These are phyloP conservation scores for Exophiala sp. DNA, from an alignment of 2,329 filamentous ascomycete genomes.

Conservation along the genomic window DNA sequence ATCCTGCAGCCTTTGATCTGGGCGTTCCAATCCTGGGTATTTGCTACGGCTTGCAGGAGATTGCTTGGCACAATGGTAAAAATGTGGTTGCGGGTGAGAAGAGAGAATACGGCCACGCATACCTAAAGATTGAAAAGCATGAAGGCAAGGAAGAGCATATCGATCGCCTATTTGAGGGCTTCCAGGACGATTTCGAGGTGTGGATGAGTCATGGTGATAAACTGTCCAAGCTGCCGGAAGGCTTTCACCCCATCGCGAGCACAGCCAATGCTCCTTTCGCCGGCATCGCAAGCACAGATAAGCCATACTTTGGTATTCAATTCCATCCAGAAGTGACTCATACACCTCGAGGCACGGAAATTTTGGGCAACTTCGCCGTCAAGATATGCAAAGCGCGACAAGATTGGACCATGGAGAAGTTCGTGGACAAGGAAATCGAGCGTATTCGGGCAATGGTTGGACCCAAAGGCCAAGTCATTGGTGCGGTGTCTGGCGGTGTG, in stretches of 20 bases:
- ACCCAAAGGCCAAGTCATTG: conserved; percentile 74
- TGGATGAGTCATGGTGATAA: conserved; percentile 94
- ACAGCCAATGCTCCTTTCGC: conserved; percentile 76
- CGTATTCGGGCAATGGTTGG: conserved; percentile 81
- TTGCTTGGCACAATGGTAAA: conserved; percentile 66
- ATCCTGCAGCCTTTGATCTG: conserved; percentile 76
- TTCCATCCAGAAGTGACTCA: conserved; percentile 86
- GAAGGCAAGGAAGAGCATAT: conserved; percentile 58
- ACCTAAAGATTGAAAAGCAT: conserved; percentile 59
- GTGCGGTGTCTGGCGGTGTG: conserved; percentile 77
- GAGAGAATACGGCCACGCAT: conserved; percentile 69
- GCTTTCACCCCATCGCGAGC: conserved; percentile 69
- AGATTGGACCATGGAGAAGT: conserved; percentile 84
- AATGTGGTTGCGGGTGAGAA: conserved; percentile 67
- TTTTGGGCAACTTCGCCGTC: conserved; percentile 80
- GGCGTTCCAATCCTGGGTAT: conserved; percentile 60
- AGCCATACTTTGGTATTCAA: conserved; percentile 75
- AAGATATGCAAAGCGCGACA: conserved; percentile 72
- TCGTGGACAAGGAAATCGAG: conserved; percentile 73
- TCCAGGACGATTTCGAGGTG: conserved; percentile 67
- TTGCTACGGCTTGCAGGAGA: conserved; percentile 66
- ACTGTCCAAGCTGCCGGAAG: conserved; percentile 67
- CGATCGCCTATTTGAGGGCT: conserved; percentile 72
- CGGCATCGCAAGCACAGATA: conserved; percentile 58
- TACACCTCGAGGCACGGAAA: conserved; percentile 63